phyloP scores from a whole-genome alignment of 2,329 filamentous ascomycete species.

The Alternaria alternata region DNA sequence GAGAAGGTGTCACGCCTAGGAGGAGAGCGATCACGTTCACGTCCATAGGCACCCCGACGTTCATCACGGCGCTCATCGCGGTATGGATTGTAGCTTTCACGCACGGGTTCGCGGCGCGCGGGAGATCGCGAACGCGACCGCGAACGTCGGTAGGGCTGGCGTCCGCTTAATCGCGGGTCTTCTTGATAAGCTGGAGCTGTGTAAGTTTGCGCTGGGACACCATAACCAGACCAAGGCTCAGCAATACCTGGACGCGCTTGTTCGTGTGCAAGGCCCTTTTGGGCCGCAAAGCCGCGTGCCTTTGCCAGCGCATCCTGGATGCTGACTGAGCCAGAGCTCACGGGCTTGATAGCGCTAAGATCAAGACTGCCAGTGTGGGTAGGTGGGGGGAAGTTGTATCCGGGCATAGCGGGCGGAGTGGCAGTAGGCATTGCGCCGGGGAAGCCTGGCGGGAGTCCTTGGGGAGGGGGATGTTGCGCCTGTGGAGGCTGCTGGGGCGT shows the following conservation, averaged over 20 bases:
- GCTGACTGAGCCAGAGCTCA: constrained; percentile 81
- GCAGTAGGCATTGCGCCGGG: constrained; percentile 53
- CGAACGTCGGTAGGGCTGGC: constrained; percentile 68
- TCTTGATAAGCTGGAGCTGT: constrained; percentile 50
- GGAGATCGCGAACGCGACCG: constrained; percentile 71
- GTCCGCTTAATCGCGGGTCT: constrained; percentile 60
- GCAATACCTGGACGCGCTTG: constrained; percentile 55
- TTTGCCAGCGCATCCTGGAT: constrained; percentile 86
- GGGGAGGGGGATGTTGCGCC: constrained; percentile 54
- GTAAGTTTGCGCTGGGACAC: constrained; percentile 42
- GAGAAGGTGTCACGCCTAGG: constrained; percentile 68
- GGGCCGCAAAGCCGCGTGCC: constrained; percentile 80
- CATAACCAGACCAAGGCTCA: constrained; percentile 52
- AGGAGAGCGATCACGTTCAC: constrained; percentile 77
- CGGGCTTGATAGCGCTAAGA: constrained; percentile 79
- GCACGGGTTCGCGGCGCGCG: constrained; percentile 71
- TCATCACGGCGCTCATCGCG: constrained; percentile 83
- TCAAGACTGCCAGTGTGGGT: constrained; percentile 79
- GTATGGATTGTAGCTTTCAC: constrained; percentile 82
- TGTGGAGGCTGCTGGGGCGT: constrained; percentile 51
- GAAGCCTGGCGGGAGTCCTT: constrained; percentile 55
- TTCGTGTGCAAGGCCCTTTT: constrained; percentile 72
- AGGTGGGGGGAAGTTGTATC: constrained; percentile 69
- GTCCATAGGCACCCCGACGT: constrained; percentile 65
- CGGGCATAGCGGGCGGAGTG: constrained; percentile 52